A percentile compares a stretch with the other conserved stretches of the same genome.
These are phyloP conservation scores for Coprinopsis cinerea DNA, from an alignment of 768 basidiomycete species.

Conservation along the genomic window DNA sequence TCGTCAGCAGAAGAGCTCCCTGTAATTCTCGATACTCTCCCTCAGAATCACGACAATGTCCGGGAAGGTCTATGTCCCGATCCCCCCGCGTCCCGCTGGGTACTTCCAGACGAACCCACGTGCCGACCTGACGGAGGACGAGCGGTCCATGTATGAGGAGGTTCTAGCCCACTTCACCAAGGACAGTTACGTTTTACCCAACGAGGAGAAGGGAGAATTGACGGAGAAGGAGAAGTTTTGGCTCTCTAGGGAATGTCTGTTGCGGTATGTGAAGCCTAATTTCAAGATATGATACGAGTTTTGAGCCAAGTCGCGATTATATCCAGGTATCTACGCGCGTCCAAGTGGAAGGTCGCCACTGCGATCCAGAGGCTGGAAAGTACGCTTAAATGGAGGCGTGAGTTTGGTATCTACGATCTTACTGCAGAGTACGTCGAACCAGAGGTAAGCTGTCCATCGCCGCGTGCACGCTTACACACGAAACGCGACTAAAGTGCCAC, in stretches of 20 bases:
- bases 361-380: conserved; percentile 57
- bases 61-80: conserved; percentile 26
- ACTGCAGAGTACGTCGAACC: conserved; percentile 61
- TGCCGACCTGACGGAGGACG: conserved; percentile 29
- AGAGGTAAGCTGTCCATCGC: conserved; percentile 43
- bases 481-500: background rate
- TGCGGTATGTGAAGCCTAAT: conserved; percentile 35
- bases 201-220: conserved; percentile 33
- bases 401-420: conserved; percentile 68
- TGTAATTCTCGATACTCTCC: too few species aligned
- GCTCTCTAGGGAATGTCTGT: conserved; percentile 67
- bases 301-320: background rate
- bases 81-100: conserved; percentile 20
- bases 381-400: conserved; percentile 71
- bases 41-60: too few species aligned
- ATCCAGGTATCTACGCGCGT: conserved; percentile 63
- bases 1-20: too few species aligned
- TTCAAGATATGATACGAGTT: background rate
- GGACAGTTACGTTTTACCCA: conserved; percentile 45
- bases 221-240: conserved; percentile 65
- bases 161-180: conserved; percentile 53
- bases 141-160: conserved; percentile 39
- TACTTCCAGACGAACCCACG: conserved; percentile 21
- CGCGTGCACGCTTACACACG: background rate
- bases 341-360: conserved; percentile 58